A percentile compares a stretch with the other conserved stretches of the same genome.
These are phyloP conservation scores for Blastobotrys proliferans DNA, from an alignment of 1,139 yeast genomes.

Conservation along the genomic window DNA sequence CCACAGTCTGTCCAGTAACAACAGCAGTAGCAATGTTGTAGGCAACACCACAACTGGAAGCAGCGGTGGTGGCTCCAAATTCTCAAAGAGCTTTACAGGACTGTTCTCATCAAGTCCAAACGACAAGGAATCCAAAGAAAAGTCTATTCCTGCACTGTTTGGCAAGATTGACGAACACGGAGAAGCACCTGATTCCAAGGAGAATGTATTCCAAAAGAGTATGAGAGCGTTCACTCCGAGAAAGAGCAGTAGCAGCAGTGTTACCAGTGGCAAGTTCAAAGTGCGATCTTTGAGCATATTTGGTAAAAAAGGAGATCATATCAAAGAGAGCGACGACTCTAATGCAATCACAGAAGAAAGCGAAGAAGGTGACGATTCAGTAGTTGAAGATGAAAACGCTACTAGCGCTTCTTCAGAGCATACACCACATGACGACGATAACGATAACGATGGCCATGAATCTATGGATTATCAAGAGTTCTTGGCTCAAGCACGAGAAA, in stretches of 20 bases:
- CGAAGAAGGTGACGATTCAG: conserved; percentile 10
- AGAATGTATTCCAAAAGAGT: conserved; percentile 29
- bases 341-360: conserved; percentile 21
- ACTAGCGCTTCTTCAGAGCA: too few species aligned
- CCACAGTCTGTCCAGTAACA: conserved; percentile 20
- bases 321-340: conserved; percentile 10
- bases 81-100: conserved; percentile 27
- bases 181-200: conserved; percentile 15
- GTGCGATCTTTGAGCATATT: conserved; percentile 30
- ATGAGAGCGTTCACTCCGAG: conserved; percentile 28
- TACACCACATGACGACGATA: too few species aligned
- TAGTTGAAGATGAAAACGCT: neutral
- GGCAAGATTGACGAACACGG: conserved; percentile 22
- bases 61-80: conserved; percentile 19
- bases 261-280: conserved; percentile 14
- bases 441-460: neutral
- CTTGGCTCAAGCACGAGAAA: conserved; percentile 4
- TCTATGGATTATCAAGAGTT: conserved; percentile 10
- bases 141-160: conserved; percentile 27
- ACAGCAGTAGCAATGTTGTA: conserved; percentile 14
- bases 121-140: conserved; percentile 13
- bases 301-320: conserved; percentile 26
- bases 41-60: conserved; percentile 2
- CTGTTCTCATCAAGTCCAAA: conserved; percentile 19
- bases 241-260: conserved; percentile 12